Evolutionary conservation across 2,329 filamentous ascomycete genomes (phyloP), one percentile per base, ranked within the genome.

Genomic region (Colletotrichum musicola): DNA sequence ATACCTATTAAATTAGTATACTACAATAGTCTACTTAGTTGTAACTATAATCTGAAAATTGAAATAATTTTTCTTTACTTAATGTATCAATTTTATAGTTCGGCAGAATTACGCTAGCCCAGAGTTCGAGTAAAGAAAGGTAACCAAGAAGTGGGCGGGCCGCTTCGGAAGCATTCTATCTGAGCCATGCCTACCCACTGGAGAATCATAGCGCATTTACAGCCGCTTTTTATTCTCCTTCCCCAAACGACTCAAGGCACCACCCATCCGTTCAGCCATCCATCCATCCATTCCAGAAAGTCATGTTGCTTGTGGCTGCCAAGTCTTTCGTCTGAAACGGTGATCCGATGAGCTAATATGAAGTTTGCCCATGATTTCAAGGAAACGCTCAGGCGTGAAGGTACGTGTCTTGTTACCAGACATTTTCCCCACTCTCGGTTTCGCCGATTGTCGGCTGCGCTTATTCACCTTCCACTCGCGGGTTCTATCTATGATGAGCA

Each of bases 311-410:
- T 47, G 13, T 27, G 12, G 22, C 35, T 42, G 42, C 65, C 55
- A 60, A 68, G 25, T 38, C 40, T 22, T 27, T 58, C 35, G 30
- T 50, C 27, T 35, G 35, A 50, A 51, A 35, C 16, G 35, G 50
- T 50, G 50, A 65, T 60, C 30, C 35, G 25, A 55, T 50, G 20
- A 46, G 71, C 72, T 62, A 25, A 25, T 25, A 97, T 97, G 94
- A 97, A 97, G 85, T 97, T 97, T 80, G 93, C 90, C 30, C 92
- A 92, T 77, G 88, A 90, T 75, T 96, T 94, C 77, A 89, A 90
- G 76, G 87, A 91, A 74, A 86, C 87, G 57, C 85, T 97, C 70
- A 84, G 88, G 71, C 87, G 84, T 72, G 91, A 93, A 79, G 81
- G 84, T 85, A 72, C 56, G 73, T 72, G 6, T 35, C 40, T 46